Conservation (phyloP, 2,329 filamentous ascomycete species). For the Tolypocladium inflatum region DNA sequence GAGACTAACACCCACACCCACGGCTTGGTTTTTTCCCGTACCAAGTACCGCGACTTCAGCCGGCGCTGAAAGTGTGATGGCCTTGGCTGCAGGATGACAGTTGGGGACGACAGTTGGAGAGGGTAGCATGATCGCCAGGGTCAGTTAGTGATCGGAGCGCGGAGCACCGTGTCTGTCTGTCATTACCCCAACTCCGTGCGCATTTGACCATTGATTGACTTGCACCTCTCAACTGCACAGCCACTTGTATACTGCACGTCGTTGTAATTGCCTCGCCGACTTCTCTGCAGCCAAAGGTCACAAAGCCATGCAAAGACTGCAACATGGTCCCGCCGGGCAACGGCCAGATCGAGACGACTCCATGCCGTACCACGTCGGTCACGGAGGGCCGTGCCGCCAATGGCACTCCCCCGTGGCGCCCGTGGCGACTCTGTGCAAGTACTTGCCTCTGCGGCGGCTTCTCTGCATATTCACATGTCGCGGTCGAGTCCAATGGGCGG, state of each 20-base stretch:
- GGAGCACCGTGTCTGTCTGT: background rate
- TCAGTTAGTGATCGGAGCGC: background rate
- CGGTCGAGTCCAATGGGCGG: background rate
- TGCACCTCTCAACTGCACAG: background rate
- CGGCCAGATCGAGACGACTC: background rate
- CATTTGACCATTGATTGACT: background rate
- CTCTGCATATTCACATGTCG: constrained; percentile 1
- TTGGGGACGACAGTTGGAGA: constrained; percentile 1
- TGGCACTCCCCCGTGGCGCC: background rate
- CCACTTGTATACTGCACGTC: background rate
- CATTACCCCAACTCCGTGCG: background rate
- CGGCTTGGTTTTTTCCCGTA: background rate
- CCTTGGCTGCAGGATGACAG: background rate
- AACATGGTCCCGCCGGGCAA: background rate
- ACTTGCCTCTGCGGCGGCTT: background rate
- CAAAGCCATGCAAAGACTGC: background rate
- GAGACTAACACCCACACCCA: background rate
- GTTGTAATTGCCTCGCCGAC: background rate
- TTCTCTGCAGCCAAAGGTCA: background rate
- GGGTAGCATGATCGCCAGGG: constrained; percentile 5
- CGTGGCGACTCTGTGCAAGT: background rate
- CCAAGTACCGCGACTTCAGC: background rate
- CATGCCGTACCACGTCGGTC: background rate
- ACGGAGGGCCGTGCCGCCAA: background rate
- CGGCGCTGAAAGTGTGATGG: background rate